Evolutionary conservation across 345 rosid species (phyloP), one percentile per base, ranked within the genome.

Genomic region (Triadica sebifera): DNA sequence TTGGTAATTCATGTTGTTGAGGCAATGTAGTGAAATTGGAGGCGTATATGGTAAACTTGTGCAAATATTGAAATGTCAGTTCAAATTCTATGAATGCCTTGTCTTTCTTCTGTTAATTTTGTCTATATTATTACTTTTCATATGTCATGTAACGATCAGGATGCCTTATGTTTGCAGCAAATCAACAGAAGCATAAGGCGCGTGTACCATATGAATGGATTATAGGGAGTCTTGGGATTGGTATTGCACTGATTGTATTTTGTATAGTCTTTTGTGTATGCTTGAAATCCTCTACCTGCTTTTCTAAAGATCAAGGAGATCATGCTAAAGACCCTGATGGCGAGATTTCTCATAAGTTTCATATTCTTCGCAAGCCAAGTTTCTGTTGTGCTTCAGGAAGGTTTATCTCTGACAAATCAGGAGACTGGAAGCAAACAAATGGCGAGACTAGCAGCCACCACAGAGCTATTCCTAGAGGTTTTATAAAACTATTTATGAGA

Each of bases 321-420:
- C 76, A 58, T 60, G 82, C 80, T n/a, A 86, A 86, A 73, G 84
- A 83, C 72, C 41, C 67, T 25, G 86, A 84, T 72, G 89, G 74
- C 69, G 89, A 86, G 76, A 70, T 47, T 75, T 76, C 84, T 56
- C 91, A 87, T 61, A 89, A 85, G 80, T 94, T 94, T 82, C 98
- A 88, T 10, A 89, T 92, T 68, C 98, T 94, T 74, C 89, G 88
- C 75, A 92, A 92, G 65, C 86, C 92, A 9, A 92, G 92, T 79
- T 90, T 94, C 84, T 87, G 88, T 72, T 92, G 97, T 84, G 91
- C 87, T 81, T 94, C 97, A 53, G 91, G 93, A 70, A 88, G 98
- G 81, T 88, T 85, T 81, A 82, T 84, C 17, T 83, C 93, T 74
- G 85, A 91, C 84, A 88, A 87, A 71, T 83, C 94, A 10, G 89